Percentiles rank a stretch among this genome's conserved stretches.
phyloP scores from a whole-genome alignment of 768 basidiomycete genomes.

The Mycena sanguinolenta region DNA sequence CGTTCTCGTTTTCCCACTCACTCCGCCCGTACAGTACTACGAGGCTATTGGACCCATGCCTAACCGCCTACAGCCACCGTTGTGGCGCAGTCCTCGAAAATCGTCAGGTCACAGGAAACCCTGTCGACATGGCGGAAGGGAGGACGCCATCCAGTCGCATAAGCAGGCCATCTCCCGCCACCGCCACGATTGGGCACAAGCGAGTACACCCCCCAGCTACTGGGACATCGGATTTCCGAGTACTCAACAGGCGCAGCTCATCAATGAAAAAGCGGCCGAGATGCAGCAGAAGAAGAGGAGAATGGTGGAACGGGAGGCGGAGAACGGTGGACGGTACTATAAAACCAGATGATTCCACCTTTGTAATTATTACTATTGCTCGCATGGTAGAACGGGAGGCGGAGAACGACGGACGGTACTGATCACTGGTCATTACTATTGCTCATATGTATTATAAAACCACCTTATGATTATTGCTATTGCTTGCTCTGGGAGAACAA shows the following conservation, averaged over 20 bases:
- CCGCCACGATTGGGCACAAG: conserved; percentile 76
- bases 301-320: conserved; percentile 71
- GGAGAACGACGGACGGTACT: too few relatives aligned
- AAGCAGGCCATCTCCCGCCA: conserved; percentile 81
- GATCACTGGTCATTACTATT: too few relatives aligned
- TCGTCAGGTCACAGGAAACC: conserved; percentile 31
- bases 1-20: conserved; percentile 4
- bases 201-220: conserved; percentile 86
- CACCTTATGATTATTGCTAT: too few relatives aligned
- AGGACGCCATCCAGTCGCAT: conserved; percentile 59
- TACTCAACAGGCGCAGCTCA: conserved; percentile 83
- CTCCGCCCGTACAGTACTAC: conserved; percentile 73
- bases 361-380: background rate
- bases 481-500: too few relatives aligned
- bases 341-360: conserved; percentile 36
- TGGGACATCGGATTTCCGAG: conserved; percentile 93
- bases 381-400: too few relatives aligned
- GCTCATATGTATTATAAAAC: too few relatives aligned
- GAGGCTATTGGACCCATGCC: conserved; percentile 82
- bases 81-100: conserved; percentile 68
- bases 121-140: conserved; percentile 40
- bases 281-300: conserved; percentile 79
- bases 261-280: conserved; percentile 79
- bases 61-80: conserved; percentile 70
- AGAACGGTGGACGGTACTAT: conserved; percentile 59